phyloP scores from a whole-genome alignment of 805 yeast genomes.

The Tanozyma kutaoensis region DNA sequence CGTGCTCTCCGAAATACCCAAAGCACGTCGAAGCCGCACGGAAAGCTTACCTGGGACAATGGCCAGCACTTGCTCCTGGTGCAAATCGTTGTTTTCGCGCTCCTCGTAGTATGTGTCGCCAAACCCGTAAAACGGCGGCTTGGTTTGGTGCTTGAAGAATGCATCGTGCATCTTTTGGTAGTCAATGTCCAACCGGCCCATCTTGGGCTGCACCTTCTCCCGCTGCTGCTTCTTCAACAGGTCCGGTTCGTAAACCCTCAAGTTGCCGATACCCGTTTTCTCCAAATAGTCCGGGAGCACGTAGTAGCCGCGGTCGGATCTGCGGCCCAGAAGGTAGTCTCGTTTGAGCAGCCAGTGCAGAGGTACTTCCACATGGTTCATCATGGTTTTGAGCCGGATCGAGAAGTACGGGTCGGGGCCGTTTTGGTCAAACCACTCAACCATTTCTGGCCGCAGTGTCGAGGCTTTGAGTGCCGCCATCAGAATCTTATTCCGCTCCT shows the following conservation, averaged over 20 bases:
- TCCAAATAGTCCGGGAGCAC: constrained; percentile 65
- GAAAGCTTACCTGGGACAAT: constrained; percentile 61
- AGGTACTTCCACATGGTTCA: constrained; percentile 68
- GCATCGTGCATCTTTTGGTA: constrained; percentile 74
- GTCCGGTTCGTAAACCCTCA: constrained; percentile 60
- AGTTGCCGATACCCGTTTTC: constrained; percentile 76
- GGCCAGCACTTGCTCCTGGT: constrained; percentile 14
- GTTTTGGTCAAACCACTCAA: constrained; percentile 83
- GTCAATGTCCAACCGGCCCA: constrained; percentile 79
- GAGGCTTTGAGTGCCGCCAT: constrained; percentile 54
- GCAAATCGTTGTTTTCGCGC: constrained; percentile 37
- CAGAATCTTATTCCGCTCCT: constrained; percentile 43
- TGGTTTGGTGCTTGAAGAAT: constrained; percentile 68
- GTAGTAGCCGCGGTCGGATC: constrained; percentile 63
- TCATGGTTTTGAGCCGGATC: constrained; percentile 48
- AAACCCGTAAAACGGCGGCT: constrained; percentile 51
- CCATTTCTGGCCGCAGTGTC: constrained; percentile 51
- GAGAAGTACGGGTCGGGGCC: constrained; percentile 64
- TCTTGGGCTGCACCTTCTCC: constrained; percentile 78
- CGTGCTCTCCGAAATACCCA: constrained; percentile 45
- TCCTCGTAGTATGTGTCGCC: constrained; percentile 82
- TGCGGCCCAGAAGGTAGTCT: constrained; percentile 55
- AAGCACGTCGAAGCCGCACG: constrained; percentile 46
- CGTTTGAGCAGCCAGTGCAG: constrained; percentile 71
- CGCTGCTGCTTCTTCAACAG: constrained; percentile 62